Evolutionary conservation across 768 basidiomycete genomes (phyloP), one percentile per base, ranked within the genome.

Genomic region (Tricholoma hemisulphureum): DNA sequence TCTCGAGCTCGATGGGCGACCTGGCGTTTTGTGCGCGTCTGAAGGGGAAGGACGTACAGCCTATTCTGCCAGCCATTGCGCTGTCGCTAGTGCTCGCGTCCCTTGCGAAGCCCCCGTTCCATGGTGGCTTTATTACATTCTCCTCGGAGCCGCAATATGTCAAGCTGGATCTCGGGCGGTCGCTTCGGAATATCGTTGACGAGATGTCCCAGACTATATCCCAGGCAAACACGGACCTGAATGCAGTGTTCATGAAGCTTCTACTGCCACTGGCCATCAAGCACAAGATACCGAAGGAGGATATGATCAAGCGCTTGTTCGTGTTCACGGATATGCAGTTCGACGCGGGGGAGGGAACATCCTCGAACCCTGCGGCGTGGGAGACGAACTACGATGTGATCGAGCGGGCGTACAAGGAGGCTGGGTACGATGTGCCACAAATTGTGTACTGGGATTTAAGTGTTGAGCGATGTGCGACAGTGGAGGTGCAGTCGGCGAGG

Each of bases 251-350:
- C 68, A 65, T 81, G 43, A 70, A 83, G 14, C 77, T 90, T 31
- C 73, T 91, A 11, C 79, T 90, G 16, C 83, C 84, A 0, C 78
- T 85, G 7, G 88, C 88, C 6, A 63, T 82, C 57, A 63, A 75
- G 66, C 71, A 87, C 61, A 74, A 82, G 0, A 71, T 92, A n/a
- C 73, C 75, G 51, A 80, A 77, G 56, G 86, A 86, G 52, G 82
- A 89, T 48, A 89, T 91, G 88, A 80, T 91, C 72, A 85, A 87
- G 73, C 80, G 86, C 4, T 71, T 91, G 0, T 90, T 91, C 65
- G 77, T 91, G 41, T 91, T 92, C 67, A 82, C 83, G 2, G 88
- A 91, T 65, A 90, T 91, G 89, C 88, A 89, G 70, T 91, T 91
- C 61, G 51, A 55, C 46, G 34, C 56, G 32, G 46, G 18, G 9